Evolutionary conservation across 805 yeast species (phyloP).

Genomic region (Wickerhamomyces subpelliculosus): DNA sequence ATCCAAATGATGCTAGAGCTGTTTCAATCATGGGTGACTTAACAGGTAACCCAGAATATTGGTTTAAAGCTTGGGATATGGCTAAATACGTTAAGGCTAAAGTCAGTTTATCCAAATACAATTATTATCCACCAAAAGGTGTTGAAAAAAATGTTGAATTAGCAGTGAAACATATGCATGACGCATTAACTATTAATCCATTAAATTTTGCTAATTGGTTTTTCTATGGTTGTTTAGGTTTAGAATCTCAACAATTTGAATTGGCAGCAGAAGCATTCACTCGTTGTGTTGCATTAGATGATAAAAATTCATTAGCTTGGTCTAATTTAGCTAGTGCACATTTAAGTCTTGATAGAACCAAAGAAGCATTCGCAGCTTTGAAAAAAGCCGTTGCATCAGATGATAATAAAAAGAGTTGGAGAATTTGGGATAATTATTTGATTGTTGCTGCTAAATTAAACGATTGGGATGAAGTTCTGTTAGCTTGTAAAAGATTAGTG

Average conservation of each 20-base stretch:
- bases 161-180: constrained; percentile 65
- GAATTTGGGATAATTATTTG: constrained; percentile 83
- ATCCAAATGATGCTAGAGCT: constrained; percentile 78
- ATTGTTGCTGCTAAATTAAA: constrained; percentile 72
- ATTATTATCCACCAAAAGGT: constrained; percentile 63
- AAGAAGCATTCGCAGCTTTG: constrained; percentile 81
- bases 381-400: constrained; percentile 72
- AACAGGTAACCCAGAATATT: constrained; percentile 61
- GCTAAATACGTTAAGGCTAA: constrained; percentile 84
- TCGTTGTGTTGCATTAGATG: constrained; percentile 82
- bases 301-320: constrained; percentile 79
- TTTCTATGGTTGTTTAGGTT: constrained; percentile 84
- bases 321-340: constrained; percentile 82
- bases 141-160: constrained; percentile 39
- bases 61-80: constrained; percentile 84
- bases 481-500: constrained; percentile 63
- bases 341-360: constrained; percentile 51
- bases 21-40: constrained; percentile 82
- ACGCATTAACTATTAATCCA: constrained; percentile 68
- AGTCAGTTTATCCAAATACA: constrained; percentile 69
- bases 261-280: constrained; percentile 89
- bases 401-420: constrained; percentile 69
- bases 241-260: constrained; percentile 64
- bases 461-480: constrained; percentile 85
- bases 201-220: constrained; percentile 80